Base-by-base conservation (phyloP, 371 early-diverging fungal species). In the Lichtheimia ornata region DNA sequence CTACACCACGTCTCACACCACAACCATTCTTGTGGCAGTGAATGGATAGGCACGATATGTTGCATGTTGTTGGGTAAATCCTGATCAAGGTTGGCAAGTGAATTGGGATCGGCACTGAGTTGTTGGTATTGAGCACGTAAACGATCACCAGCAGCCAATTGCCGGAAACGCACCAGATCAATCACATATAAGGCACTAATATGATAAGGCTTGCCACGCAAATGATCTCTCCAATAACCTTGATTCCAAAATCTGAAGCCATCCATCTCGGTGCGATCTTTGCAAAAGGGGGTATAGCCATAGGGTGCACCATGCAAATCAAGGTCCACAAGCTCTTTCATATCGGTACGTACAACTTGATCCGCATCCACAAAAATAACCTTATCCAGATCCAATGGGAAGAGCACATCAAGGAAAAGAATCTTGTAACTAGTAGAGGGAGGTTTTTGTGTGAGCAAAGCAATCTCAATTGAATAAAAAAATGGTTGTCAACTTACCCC, bases 1-100 rank as follows among this genome's bases (percentile, higher is more conserved):
- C 90, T 87, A 70, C 98, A 98, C 97, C 98, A 98, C 5, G 98
- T 98, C 76, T 97, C 96, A 65, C 98, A 98, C 92, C 94, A 94
- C 20, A 94, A 77, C 98, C 98, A 98, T 62, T 96, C 96, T 66
- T 94, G 92, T 0, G 97, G 95, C 67, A 98, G 71, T 4, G 96
- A 94, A 61, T 83, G 85, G 44, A 98, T 97, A 1, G 96, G 96
- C 14, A 98, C 89, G 18, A 88, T 70, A 63, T 92, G 89, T 62
- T 93, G 91, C 93, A 96, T 93, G 55, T 95, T 93, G 79, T 98
- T 98, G 5, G 97, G 98, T 62, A 98, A 74, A 77, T 97, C 98
- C 71, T 97, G 98, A 70, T 97, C 98, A 53, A 97, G 81, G 62
- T 97, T 97, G 2, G 98, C 92, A 54, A 97, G 75, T 22, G 94